Evolutionary conservation across 1,284 basidiomycete genomes (phyloP).

Genomic region (Apiotrichum sp.): DNA sequence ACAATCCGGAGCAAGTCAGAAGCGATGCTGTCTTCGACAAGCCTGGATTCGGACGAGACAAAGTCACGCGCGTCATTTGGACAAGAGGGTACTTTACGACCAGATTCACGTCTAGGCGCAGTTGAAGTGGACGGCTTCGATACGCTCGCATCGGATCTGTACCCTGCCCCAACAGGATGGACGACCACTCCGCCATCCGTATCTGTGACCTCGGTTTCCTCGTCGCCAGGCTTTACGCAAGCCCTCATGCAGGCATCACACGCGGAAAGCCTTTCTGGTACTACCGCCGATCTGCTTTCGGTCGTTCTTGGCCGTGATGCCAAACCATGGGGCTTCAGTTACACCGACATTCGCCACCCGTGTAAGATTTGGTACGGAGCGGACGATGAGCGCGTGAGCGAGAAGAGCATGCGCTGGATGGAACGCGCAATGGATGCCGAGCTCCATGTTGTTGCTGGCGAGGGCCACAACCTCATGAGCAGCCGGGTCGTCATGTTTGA

Average conservation of each 20-base stretch:
- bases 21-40: slow-evolving; percentile 7
- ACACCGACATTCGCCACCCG: slow-evolving; percentile 62
- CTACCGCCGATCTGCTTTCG: slow-evolving; percentile 80
- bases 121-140: slow-evolving; percentile 6
- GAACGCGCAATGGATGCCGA: slow-evolving; percentile 73
- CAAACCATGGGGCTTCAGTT: slow-evolving; percentile 47
- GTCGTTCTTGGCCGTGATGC: slow-evolving; percentile 74
- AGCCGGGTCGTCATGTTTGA: slow-evolving; percentile 79
- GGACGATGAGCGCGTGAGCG: slow-evolving; percentile 83
- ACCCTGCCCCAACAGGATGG: neutral
- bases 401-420: slow-evolving; percentile 84
- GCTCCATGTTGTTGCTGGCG: slow-evolving; percentile 76
- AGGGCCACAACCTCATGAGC: slow-evolving; percentile 89
- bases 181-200: neutral
- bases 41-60: slow-evolving; percentile 7
- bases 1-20: slow-evolving; percentile 12
- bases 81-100: neutral
- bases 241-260: slow-evolving; percentile 90
- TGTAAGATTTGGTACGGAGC: slow-evolving; percentile 91
- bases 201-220: slow-evolving; percentile 1
- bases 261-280: slow-evolving; percentile 84
- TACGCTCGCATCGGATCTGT: slow-evolving; percentile 4
- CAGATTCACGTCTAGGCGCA: slow-evolving; percentile 1
- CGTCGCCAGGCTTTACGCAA: slow-evolving; percentile 47
- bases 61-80: slow-evolving; percentile 6